phyloP scores from a whole-genome alignment of 2,329 filamentous ascomycete species.

The Trichoderma gracile region DNA sequence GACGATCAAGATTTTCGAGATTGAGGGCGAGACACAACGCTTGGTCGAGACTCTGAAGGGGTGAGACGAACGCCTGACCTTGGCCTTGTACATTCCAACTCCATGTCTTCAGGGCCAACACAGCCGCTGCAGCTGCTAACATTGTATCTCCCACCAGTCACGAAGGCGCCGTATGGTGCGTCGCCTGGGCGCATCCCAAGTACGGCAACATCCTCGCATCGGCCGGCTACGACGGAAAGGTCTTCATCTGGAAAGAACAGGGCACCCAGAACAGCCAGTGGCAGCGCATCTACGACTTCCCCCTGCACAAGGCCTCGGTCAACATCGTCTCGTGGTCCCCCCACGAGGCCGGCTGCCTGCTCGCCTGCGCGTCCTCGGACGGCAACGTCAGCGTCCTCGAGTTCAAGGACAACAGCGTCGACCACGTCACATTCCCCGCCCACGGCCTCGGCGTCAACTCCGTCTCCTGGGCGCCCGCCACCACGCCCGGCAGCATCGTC shows the following conservation, averaged over 20 bases:
- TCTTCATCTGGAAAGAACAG: slow-evolving; percentile 97
- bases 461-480: slow-evolving; percentile 90
- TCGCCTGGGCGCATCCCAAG: slow-evolving; percentile 97
- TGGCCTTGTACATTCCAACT: not conserved
- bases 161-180: slow-evolving; percentile 96
- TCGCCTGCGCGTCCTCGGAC: slow-evolving; percentile 92
- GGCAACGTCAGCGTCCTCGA: slow-evolving; percentile 92
- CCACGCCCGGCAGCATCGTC: slow-evolving; percentile 79
- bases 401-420: slow-evolving; percentile 94
- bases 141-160: slow-evolving; percentile 58
- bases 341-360: slow-evolving; percentile 89
- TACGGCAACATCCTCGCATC: slow-evolving; percentile 97
- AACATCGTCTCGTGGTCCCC: slow-evolving; percentile 98
- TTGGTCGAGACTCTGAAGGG: slow-evolving; percentile 92
- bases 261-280: slow-evolving; percentile 58
- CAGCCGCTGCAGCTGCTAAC: not conserved
- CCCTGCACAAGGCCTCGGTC: slow-evolving; percentile 90
- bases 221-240: slow-evolving; percentile 94
- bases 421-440: slow-evolving; percentile 84
- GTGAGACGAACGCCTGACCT: slow-evolving; percentile 45
- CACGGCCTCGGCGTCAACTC: slow-evolving; percentile 95
- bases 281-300: slow-evolving; percentile 90
- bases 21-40: slow-evolving; percentile 88
- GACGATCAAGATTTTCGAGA: slow-evolving; percentile 99
- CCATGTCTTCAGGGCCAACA: not conserved